These are phyloP conservation scores for Carallia pectinifolia DNA, from an alignment of 345 rosid species.

Conservation along the genomic window DNA sequence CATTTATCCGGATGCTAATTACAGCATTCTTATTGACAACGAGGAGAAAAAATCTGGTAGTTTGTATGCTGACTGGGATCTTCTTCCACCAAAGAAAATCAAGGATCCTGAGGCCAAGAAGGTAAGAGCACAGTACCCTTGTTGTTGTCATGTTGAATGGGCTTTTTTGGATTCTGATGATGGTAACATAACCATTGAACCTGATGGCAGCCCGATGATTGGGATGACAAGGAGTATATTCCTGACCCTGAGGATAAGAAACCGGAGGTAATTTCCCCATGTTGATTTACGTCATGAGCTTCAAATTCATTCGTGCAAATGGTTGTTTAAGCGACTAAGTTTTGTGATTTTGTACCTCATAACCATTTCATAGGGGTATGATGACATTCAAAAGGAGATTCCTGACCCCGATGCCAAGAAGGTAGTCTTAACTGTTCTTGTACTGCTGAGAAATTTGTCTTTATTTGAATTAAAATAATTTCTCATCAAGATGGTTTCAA, in stretches of 20 bases:
- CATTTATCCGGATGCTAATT: slow-evolving; percentile 90
- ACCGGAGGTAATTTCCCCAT: slow-evolving; percentile 59
- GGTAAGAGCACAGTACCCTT: slow-evolving; percentile 29
- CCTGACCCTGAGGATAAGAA: slow-evolving; percentile 93
- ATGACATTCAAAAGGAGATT: slow-evolving; percentile 92
- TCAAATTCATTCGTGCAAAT: neutral
- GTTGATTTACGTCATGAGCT: neutral
- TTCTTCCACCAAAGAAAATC: slow-evolving; percentile 84
- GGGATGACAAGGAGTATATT: slow-evolving; percentile 91
- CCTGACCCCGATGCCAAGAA: slow-evolving; percentile 82
- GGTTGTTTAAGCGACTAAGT: neutral
- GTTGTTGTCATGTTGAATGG: neutral
- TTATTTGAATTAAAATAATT: neutral
- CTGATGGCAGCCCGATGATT: slow-evolving; percentile 83
- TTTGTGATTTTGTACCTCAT: neutral
- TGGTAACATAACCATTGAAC: slow-evolving; percentile 2
- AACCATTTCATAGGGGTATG: slow-evolving; percentile 56
- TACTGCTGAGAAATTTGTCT: neutral
- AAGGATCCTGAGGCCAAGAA: slow-evolving; percentile 95
- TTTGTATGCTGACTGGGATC: slow-evolving; percentile 86
- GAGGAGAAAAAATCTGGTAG: slow-evolving; percentile 94
- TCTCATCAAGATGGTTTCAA: slow-evolving; percentile 12
- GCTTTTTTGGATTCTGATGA: neutral
- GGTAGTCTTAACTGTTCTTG: slow-evolving; percentile 37
- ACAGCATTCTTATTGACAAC: slow-evolving; percentile 86